phyloP scores from a whole-genome alignment of 2,329 filamentous ascomycete genomes.

The Colletotrichum tabaci region DNA sequence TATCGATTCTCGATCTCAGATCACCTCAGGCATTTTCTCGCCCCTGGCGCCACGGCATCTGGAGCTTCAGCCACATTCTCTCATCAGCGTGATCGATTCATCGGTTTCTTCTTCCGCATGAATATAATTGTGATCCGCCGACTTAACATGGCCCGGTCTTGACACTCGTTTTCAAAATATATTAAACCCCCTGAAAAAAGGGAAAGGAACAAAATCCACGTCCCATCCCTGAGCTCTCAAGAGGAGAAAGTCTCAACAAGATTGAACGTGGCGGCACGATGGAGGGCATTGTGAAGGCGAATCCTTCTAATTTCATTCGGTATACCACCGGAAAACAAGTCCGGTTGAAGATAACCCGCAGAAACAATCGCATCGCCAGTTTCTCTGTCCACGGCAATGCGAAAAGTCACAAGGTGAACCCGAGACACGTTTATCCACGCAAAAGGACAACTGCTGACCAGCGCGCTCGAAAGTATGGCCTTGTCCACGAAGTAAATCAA shows the following conservation, averaged over 20 bases:
- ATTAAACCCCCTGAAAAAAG: too few relatives aligned
- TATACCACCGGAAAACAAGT: not conserved
- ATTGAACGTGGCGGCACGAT: conserved; percentile 21
- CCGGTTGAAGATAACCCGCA: not conserved
- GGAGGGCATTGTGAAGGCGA: not conserved
- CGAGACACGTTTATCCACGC: not conserved
- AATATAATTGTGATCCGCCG: not conserved
- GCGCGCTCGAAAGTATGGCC: conserved; percentile 2
- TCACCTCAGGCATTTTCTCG: conserved; percentile 4
- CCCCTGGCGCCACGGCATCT: not conserved
- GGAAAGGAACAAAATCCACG: not conserved
- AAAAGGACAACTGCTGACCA: conserved; percentile 8
- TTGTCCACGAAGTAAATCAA: conserved; percentile 3
- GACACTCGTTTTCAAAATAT: not conserved
- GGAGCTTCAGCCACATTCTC: conserved; percentile 14
- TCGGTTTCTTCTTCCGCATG: not conserved
- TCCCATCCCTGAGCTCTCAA: not conserved
- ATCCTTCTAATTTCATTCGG: not conserved
- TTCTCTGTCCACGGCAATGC: conserved; percentile 34
- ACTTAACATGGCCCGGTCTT: not conserved
- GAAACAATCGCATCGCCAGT: too few relatives aligned
- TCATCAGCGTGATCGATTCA: not conserved
- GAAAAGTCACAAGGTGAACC: conserved; percentile 15
- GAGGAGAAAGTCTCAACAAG: conserved; percentile 13
- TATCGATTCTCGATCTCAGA: conserved; percentile 14